phyloP scores from a whole-genome alignment of 345 rosid genomes.

The Salix udensis region DNA sequence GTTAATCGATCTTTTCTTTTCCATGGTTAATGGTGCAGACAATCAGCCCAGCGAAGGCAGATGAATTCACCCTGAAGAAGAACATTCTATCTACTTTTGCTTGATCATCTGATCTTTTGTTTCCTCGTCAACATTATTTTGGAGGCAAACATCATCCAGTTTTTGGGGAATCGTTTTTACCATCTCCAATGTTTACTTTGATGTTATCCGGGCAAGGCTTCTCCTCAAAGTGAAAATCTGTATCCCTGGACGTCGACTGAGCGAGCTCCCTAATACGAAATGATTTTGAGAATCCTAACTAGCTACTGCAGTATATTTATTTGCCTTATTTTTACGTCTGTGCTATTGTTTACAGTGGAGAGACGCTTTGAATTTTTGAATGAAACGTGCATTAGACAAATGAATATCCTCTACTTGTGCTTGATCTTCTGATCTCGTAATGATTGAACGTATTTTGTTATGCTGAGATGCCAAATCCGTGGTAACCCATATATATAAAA shows the following conservation, averaged over 20 bases:
- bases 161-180: slow-evolving; percentile 1
- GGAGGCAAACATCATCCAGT: not conserved
- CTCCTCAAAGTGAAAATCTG: not conserved
- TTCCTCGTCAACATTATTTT: not conserved
- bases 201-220: slow-evolving; percentile 5
- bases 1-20: not conserved
- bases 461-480: too few relatives aligned
- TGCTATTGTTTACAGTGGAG: not conserved
- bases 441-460: not conserved
- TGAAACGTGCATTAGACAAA: not conserved
- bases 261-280: not conserved
- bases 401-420: not conserved
- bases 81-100: slow-evolving; percentile 53
- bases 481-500: too few relatives aligned
- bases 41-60: slow-evolving; percentile 77
- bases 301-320: not conserved
- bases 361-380: slow-evolving; percentile 4
- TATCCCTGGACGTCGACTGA: not conserved
- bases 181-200: not conserved
- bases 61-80: slow-evolving; percentile 77
- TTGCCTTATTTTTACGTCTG: slow-evolving; percentile 7
- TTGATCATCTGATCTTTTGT: slow-evolving; percentile 16
- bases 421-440: not conserved
- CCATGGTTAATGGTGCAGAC: slow-evolving; percentile 46
- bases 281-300: slow-evolving; percentile 7